These are phyloP conservation scores for Penstemon davidsonii DNA, from an alignment of 257 asterid species.

Conservation along the genomic window DNA sequence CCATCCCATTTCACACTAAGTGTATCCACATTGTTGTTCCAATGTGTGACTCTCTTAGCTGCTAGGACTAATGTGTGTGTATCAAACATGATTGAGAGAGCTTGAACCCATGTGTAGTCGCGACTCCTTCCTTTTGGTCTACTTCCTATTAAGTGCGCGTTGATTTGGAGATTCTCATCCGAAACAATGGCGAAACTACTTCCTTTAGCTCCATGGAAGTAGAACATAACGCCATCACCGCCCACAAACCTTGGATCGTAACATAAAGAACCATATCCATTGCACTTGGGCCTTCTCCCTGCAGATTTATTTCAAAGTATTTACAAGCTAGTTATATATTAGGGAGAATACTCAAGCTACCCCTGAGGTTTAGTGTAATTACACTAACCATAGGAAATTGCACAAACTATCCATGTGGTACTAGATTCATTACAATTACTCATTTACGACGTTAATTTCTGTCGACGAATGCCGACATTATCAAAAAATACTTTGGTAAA, in stretches of 20 bases:
- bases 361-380: too few species aligned
- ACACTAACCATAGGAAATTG: too few species aligned
- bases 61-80: slow-evolving; percentile 52
- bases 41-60: slow-evolving; percentile 50
- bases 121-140: slow-evolving; percentile 68
- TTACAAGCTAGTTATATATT: too few species aligned
- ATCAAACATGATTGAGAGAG: slow-evolving; percentile 62
- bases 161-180: slow-evolving; percentile 67
- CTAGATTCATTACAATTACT: too few species aligned
- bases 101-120: slow-evolving; percentile 81
- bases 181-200: slow-evolving; percentile 60
- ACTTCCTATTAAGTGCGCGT: slow-evolving; percentile 69
- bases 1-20: slow-evolving; percentile 53
- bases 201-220: slow-evolving; percentile 75
- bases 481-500: too few species aligned
- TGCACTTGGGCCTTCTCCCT: slow-evolving; percentile 73
- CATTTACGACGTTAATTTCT: too few species aligned
- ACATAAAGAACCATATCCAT: slow-evolving; percentile 62
- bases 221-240: slow-evolving; percentile 79
- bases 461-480: too few species aligned
- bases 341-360: too few species aligned
- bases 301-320: neutral
- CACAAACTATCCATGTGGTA: too few species aligned
- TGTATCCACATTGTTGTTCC: slow-evolving; percentile 51
- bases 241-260: slow-evolving; percentile 80